Percentiles rank a stretch among this genome's conserved stretches.
These are phyloP conservation scores for Trypanosoma conorhini DNA, from an alignment of 208 protist species.

Conservation along the genomic window DNA sequence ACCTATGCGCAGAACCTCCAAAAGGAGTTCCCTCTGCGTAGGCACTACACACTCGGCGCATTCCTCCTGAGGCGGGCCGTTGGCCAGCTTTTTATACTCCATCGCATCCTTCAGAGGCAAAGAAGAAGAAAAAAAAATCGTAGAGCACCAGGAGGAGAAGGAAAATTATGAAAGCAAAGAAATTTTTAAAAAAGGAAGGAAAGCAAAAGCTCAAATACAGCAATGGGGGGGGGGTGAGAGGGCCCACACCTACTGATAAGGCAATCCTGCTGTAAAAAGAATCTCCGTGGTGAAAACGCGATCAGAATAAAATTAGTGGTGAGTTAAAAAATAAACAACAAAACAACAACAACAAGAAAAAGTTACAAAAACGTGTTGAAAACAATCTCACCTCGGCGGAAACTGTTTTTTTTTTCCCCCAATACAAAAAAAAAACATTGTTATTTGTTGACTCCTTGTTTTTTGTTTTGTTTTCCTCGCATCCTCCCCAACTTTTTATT, in stretches of 20 bases:
- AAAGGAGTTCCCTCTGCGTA: conserved; percentile 1
- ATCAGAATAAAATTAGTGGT: background rate
- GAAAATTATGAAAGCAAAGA: background rate
- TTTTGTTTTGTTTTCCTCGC: too few relatives aligned
- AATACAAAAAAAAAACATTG: too few relatives aligned
- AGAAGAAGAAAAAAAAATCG: too few relatives aligned
- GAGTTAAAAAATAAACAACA: conserved; percentile 8
- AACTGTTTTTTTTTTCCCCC: too few relatives aligned
- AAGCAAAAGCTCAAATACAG: too few relatives aligned
- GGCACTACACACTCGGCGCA: background rate
- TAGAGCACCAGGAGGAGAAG: background rate
- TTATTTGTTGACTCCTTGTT: too few relatives aligned
- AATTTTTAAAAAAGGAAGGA: background rate
- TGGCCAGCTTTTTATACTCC: background rate
- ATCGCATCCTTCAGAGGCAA: background rate
- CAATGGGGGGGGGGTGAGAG: too few relatives aligned
- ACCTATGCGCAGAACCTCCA: conserved; percentile 12
- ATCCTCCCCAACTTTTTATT: too few relatives aligned
- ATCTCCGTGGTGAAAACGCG: background rate
- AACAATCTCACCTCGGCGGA: too few relatives aligned
- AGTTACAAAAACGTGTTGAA: background rate
- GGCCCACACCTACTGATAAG: too few relatives aligned
- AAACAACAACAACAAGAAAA: background rate
- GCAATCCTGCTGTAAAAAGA: background rate
- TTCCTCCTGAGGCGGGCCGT: background rate